Conservation (phyloP, 2,329 filamentous ascomycete genomes). For the Aulographum hederae region DNA sequence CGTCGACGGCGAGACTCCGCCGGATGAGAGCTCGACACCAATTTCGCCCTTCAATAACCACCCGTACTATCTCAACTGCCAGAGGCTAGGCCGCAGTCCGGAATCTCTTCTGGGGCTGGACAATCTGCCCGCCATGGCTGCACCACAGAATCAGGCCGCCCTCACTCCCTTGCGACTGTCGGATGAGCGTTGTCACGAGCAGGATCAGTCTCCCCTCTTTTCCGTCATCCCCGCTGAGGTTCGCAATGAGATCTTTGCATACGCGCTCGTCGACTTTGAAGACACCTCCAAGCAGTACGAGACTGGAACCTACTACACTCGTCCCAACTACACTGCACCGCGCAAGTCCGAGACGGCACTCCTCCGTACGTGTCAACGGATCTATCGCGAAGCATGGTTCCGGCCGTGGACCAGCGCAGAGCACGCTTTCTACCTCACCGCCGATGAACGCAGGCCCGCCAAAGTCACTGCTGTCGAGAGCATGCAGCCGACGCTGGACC, state of each 20-base stretch:
- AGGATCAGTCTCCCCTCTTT: slow-evolving; percentile 8
- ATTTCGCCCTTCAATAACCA: too few species aligned
- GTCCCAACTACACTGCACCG: slow-evolving; percentile 14
- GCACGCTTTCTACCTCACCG: slow-evolving; percentile 12
- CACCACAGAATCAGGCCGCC: too few species aligned
- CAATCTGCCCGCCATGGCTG: too few species aligned
- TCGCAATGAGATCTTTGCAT: slow-evolving; percentile 16
- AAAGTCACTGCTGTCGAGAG: not conserved
- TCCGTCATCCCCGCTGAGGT: slow-evolving; percentile 13
- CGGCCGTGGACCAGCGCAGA: slow-evolving; percentile 8
- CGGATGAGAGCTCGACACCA: too few species aligned
- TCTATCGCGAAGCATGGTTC: slow-evolving; percentile 9
- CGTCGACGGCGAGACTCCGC: too few species aligned
- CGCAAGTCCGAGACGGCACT: slow-evolving; percentile 10
- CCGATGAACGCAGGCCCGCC: not conserved
- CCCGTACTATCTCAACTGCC: too few species aligned
- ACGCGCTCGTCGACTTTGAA: slow-evolving; percentile 13
- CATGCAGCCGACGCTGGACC: slow-evolving; percentile 4
- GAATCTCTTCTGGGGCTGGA: too few species aligned
- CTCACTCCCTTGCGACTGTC: too few species aligned
- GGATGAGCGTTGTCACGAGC: not conserved
- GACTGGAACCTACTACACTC: slow-evolving; percentile 12
- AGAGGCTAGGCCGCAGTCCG: too few species aligned
- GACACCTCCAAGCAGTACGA: slow-evolving; percentile 10
- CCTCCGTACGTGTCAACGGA: slow-evolving; percentile 16